Base-by-base conservation (phyloP, 1,139 yeast species). In the Candida buenavistaensis region DNA sequence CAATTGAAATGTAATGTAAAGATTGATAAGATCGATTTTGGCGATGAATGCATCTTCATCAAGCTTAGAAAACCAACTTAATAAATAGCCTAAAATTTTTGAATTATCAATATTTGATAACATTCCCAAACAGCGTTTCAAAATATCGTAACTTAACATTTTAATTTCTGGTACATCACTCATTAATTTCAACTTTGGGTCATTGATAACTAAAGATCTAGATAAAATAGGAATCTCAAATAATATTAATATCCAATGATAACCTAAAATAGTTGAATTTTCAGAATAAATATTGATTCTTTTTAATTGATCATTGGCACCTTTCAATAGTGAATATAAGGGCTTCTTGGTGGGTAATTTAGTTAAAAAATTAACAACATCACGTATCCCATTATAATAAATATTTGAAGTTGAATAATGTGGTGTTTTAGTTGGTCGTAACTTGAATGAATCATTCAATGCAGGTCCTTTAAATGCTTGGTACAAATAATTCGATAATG, bases 111-210 rank as follows among this genome's bases (percentile, higher is more conserved):
- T 48, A 45, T 79, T 72, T 1, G 92, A 69, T 32, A 87, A 47
- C 4, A 82, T 62, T 0, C 95, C 95, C 25, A 86, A 61, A 3
- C 78, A 59, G 32, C 90, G 64, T 49, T 82, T 84, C 15, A 81
- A 52, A 3, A 88, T 67, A 34, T 85, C 90, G 49, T 79, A 81
- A 15, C 81, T 68, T 11, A 81, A 48, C 0, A 74, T 57, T 41
- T 72, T 72, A 9, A 82, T 68, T 45, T 80, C 84, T 0, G 75
- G 70, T 0, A 69, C 57, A 21, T 72, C 72, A 24, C 67, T 57
- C 68, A 69, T 68, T 34, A 55, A 26, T 16, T 27, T 23, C 6
- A 27, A 24, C n/a, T 30, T 32, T 8, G 38, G 25, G 54, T 49
- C 59, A 52, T 55, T 43, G 28, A 52, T 51, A 12, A 62, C 54